These are phyloP conservation scores for Quambalaria eucalypti DNA, from an alignment of 1,284 basidiomycete genomes.

Conservation along the genomic window DNA sequence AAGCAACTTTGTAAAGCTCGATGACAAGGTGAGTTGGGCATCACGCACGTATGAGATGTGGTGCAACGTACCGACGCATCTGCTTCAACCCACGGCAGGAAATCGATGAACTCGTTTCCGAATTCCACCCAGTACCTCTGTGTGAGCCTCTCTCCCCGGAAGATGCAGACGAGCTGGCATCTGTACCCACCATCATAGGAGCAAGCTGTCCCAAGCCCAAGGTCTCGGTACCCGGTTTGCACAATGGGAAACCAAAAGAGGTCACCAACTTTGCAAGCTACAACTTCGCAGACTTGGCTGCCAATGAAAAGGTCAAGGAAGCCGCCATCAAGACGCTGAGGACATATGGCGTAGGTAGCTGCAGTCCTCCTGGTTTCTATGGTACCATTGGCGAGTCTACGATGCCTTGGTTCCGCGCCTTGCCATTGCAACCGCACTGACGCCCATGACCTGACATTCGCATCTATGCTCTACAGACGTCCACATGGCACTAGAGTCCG, in stretches of 20 bases:
- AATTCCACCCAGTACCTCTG: slow-evolving; percentile 85
- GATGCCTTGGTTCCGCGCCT: neutral
- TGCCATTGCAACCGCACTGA: neutral
- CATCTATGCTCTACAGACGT: slow-evolving; percentile 69
- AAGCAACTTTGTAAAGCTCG: slow-evolving; percentile 80
- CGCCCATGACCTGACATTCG: neutral
- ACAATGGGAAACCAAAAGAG: slow-evolving; percentile 56
- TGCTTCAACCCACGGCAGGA: slow-evolving; percentile 56
- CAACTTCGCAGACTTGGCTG: slow-evolving; percentile 86
- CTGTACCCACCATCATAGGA: slow-evolving; percentile 71
- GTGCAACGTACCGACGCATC: neutral
- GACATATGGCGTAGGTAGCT: slow-evolving; percentile 88
- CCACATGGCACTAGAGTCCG: slow-evolving; percentile 76
- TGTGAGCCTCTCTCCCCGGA: slow-evolving; percentile 57
- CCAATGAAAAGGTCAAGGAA: slow-evolving; percentile 77
- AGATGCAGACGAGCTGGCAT: slow-evolving; percentile 63
- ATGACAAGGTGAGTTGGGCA: slow-evolving; percentile 62
- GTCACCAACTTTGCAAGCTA: slow-evolving; percentile 80
- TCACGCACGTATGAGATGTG: neutral
- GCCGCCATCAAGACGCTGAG: slow-evolving; percentile 76
- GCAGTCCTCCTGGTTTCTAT: slow-evolving; percentile 95
- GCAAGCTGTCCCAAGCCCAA: slow-evolving; percentile 62
- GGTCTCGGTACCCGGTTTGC: slow-evolving; percentile 64
- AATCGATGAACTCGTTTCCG: slow-evolving; percentile 89
- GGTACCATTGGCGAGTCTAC: slow-evolving; percentile 69